Conservation (phyloP, 768 basidiomycete species). For the Phlegmacium glaucopus region DNA sequence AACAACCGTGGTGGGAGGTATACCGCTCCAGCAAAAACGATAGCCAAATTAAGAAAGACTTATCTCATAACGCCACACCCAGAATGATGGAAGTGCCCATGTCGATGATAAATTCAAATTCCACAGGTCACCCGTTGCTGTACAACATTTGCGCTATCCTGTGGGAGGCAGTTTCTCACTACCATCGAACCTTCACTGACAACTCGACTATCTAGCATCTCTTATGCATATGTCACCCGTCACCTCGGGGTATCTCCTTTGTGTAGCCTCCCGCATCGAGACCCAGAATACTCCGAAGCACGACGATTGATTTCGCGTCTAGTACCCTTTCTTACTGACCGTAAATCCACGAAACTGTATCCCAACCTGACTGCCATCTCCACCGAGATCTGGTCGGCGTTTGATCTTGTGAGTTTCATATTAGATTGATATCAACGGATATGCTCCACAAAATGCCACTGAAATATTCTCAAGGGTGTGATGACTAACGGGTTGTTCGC, state of each 20-base stretch:
- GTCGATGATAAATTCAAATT: slow-evolving; percentile 37
- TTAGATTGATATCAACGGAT: background rate
- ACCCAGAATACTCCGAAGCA: slow-evolving; percentile 45
- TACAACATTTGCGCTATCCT: slow-evolving; percentile 69
- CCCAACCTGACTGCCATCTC: slow-evolving; percentile 46
- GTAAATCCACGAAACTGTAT: slow-evolving; percentile 53
- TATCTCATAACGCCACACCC: slow-evolving; percentile 35
- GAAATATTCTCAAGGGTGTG: slow-evolving; percentile 24
- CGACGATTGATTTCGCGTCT: slow-evolving; percentile 45
- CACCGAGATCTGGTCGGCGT: slow-evolving; percentile 66
- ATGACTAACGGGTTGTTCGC: slow-evolving; percentile 41
- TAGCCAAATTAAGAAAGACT: background rate
- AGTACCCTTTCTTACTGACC: slow-evolving; percentile 64
- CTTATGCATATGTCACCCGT: slow-evolving; percentile 67
- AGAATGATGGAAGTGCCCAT: slow-evolving; percentile 43
- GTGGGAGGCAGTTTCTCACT: slow-evolving; percentile 41
- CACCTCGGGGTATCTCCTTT: slow-evolving; percentile 60
- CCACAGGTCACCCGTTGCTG: slow-evolving; percentile 41
- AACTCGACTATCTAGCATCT: slow-evolving; percentile 41
- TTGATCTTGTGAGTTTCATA: slow-evolving; percentile 45
- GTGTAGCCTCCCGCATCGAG: slow-evolving; percentile 33
- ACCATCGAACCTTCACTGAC: background rate
- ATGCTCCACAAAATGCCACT: slow-evolving; percentile 4
- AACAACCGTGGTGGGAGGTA: slow-evolving; percentile 74
- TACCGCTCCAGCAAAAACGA: slow-evolving; percentile 1